Evolutionary conservation across 345 rosid genomes (phyloP), one percentile per base, ranked within the genome.

Genomic region (Salix viminalis): DNA sequence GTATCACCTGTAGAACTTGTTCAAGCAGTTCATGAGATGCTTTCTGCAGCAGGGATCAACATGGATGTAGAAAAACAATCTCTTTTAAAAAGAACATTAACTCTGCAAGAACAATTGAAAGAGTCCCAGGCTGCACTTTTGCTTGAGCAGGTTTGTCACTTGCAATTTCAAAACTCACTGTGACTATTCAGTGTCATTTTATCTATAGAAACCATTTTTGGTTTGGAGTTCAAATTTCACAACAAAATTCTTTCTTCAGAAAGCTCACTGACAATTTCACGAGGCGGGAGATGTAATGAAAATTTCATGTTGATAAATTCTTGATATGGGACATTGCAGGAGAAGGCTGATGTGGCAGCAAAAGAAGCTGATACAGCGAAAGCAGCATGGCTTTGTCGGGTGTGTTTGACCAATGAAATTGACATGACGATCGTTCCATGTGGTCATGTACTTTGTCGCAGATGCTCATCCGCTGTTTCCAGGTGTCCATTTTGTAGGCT

Each of bases 1-100:
- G 97, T 94, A 69, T 90, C 98, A 26, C 91, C 98, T 68, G 86
- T 76, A 70, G 98, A 94, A 84, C 79, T 92, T 79, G 97, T 94
- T 67, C 89, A 90, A 76, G 98, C 97, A 48, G 97, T 94, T 56
- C 85, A 91, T 56, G 98, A 92, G 89, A 90, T 94, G 90, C 97
- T 94, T 76, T 94, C 97, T 79, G 90, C 97, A 34, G 97, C 97
- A 58, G 98, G 98, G 62, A 86, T 94, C 54, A 80, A 86, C 79
- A 84, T 94, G 90, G 97, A 91, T 71, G 84, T 84, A 64, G 97
- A 91, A 88, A 91, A 89, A 82, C 97, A 85, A 78, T 90, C 91
- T 78, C 86, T 91, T 80, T 82, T 94, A 83, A 91, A 87, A 76
- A 88, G 86, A 80, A 89, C 89, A 56, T 64, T 92, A 72, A 82